Percentiles rank a stretch among this genome's conserved stretches.
Evolutionary conservation across 345 rosid species (phyloP).

Genomic region (Aquilaria malaccensis): DNA sequence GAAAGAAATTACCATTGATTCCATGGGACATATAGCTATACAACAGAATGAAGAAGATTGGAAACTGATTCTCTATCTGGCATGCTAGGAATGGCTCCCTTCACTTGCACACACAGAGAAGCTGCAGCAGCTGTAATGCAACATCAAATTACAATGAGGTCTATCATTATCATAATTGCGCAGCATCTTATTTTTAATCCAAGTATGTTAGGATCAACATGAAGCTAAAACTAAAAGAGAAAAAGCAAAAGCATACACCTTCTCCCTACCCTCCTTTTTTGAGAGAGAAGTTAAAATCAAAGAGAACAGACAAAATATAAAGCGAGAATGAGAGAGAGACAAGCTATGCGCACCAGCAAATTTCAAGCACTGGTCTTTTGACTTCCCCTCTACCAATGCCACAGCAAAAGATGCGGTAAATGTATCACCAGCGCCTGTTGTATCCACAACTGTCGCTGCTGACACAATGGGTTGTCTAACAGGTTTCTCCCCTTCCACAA

Average conservation of each 20-base stretch:
- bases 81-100: slow-evolving; percentile 96
- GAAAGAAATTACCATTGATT: neutral
- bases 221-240: slow-evolving; percentile 3
- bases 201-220: neutral
- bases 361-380: slow-evolving; percentile 64
- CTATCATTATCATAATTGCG: neutral
- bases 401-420: slow-evolving; percentile 96
- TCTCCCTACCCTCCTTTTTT: too few species aligned
- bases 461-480: slow-evolving; percentile 65
- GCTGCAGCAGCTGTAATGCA: slow-evolving; percentile 82
- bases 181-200: too few species aligned
- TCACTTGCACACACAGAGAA: slow-evolving; percentile 88
- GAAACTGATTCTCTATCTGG: slow-evolving; percentile 65
- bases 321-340: neutral
- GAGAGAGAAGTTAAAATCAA: too few species aligned
- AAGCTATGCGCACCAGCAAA: slow-evolving; percentile 58
- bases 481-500: slow-evolving; percentile 64
- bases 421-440: slow-evolving; percentile 99
- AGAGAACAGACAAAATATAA: neutral
- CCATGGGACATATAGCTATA: neutral
- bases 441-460: slow-evolving; percentile 69
- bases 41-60: slow-evolving; percentile 45
- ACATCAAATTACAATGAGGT: neutral
- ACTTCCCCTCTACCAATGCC: slow-evolving; percentile 80
- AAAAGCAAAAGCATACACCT: too few species aligned